phyloP scores from a whole-genome alignment of 495 filamentous ascomycete species.

The Trichocladium uniseriatum region DNA sequence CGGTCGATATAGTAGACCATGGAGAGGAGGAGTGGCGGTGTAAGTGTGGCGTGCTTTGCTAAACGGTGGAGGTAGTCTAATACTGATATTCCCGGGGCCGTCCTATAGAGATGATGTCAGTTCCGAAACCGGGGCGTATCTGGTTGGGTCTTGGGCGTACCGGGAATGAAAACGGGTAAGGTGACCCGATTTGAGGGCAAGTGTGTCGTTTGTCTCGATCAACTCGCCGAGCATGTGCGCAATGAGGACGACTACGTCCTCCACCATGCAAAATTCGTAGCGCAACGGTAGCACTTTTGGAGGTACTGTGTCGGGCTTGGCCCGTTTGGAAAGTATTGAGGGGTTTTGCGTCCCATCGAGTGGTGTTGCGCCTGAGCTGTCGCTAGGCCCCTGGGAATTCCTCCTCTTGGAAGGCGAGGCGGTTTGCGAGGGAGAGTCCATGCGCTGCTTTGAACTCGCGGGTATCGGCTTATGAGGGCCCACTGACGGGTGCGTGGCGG shows the following conservation, averaged over 20 bases:
- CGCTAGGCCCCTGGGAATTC: constrained; percentile 42
- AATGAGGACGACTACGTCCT: constrained; percentile 81
- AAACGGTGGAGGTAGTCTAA: constrained; percentile 85
- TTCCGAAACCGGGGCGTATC: not conserved
- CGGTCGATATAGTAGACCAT: constrained; percentile 99
- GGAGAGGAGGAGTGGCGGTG: constrained; percentile 89
- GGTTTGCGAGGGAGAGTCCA: constrained; percentile 13
- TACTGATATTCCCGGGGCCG: constrained; percentile 88
- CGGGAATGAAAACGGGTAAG: constrained; percentile 94
- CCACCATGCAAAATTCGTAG: constrained; percentile 71
- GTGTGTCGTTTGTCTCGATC: constrained; percentile 81
- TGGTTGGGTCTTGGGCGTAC: constrained; percentile 31
- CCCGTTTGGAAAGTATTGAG: constrained; percentile 42
- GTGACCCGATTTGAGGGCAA: constrained; percentile 72
- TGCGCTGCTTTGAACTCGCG: constrained; percentile 5
- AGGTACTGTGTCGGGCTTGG: constrained; percentile 31
- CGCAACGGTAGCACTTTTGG: constrained; percentile 61
- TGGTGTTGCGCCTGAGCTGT: constrained; percentile 22
- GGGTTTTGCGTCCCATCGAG: constrained; percentile 20
- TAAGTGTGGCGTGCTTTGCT: constrained; percentile 86
- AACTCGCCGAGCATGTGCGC: constrained; percentile 93
- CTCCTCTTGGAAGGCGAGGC: constrained; percentile 39
- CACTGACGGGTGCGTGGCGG: constrained; percentile 8
- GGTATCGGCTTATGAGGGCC: constrained; percentile 9
- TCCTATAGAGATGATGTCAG: constrained; percentile 36